Evolutionary conservation across 73 alveolate genomes (phyloP).

Genomic region (Tetrahymena elliotti): DNA sequence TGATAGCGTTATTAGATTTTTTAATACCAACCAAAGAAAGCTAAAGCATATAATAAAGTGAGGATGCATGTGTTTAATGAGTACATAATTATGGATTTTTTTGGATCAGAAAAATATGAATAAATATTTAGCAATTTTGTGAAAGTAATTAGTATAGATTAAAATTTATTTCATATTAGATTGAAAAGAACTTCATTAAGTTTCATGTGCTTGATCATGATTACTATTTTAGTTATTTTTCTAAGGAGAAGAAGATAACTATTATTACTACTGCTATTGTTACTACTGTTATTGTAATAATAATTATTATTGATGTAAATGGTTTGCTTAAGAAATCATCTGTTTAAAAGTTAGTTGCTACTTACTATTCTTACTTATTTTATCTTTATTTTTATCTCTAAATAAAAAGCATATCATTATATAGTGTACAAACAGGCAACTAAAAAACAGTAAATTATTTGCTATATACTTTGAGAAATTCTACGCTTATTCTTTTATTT

Average conservation of each 20-base stretch:
- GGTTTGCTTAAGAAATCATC: background rate
- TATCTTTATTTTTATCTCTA: background rate
- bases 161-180: too few relatives aligned
- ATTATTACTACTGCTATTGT: background rate
- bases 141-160: background rate
- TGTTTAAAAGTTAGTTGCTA: background rate
- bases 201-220: background rate
- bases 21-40: too few relatives aligned
- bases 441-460: background rate
- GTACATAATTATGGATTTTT: too few relatives aligned
- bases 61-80: too few relatives aligned
- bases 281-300: background rate
- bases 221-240: background rate
- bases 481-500: background rate
- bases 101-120: background rate
- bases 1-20: too few relatives aligned
- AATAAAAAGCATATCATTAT: background rate
- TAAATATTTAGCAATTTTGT: background rate
- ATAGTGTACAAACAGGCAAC: background rate
- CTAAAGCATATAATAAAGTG: too few relatives aligned
- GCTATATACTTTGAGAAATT: background rate
- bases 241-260: background rate
- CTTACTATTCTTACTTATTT: background rate
- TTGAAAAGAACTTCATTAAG: background rate
- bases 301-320: background rate